These are phyloP conservation scores for Suillus americanus DNA, from an alignment of 768 basidiomycete genomes.

Conservation along the genomic window DNA sequence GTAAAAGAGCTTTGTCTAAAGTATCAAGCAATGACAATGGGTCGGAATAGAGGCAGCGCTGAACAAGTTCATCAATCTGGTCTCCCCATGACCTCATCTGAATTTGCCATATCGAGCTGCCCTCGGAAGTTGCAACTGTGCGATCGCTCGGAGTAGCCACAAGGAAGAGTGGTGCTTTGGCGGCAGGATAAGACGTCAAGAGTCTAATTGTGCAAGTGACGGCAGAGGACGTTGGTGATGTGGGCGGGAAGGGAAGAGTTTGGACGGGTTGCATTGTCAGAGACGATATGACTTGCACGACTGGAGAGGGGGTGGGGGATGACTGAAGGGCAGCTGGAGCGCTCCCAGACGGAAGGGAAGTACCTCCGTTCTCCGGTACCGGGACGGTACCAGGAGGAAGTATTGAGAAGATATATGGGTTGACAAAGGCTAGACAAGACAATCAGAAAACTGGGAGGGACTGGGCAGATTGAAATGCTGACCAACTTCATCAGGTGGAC, in stretches of 20 bases:
- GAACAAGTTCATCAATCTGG: constrained; percentile 83
- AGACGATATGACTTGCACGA: constrained; percentile 71
- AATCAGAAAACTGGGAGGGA: constrained; percentile 59
- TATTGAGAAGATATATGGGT: constrained; percentile 76
- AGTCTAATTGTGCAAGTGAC: constrained; percentile 60
- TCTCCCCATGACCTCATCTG: constrained; percentile 71
- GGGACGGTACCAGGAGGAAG: constrained; percentile 68
- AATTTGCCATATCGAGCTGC: constrained; percentile 78
- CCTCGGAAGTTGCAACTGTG: constrained; percentile 60
- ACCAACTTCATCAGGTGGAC: constrained; percentile 84
- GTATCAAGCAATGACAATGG: constrained; percentile 78
- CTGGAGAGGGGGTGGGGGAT: constrained; percentile 51
- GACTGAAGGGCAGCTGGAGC: constrained; percentile 23
- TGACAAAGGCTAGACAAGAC: constrained; percentile 56
- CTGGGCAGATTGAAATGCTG: constrained; percentile 44
- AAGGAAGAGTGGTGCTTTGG: constrained; percentile 57
- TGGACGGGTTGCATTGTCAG: constrained; percentile 63
- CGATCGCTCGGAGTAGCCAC: constrained; percentile 77
- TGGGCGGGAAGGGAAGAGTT: constrained; percentile 59
- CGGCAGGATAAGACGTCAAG: constrained; percentile 52
- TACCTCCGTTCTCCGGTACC: constrained; percentile 20
- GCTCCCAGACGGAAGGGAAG: constrained; percentile 23
- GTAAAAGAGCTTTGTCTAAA: constrained; percentile 55
- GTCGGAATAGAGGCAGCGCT: constrained; percentile 66
- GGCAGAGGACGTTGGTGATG: constrained; percentile 24